Percentiles rank a stretch among this genome's conserved stretches.
Conservation (phyloP, 371 early-diverging fungal species). For the Dichotomocladium elegans region DNA sequence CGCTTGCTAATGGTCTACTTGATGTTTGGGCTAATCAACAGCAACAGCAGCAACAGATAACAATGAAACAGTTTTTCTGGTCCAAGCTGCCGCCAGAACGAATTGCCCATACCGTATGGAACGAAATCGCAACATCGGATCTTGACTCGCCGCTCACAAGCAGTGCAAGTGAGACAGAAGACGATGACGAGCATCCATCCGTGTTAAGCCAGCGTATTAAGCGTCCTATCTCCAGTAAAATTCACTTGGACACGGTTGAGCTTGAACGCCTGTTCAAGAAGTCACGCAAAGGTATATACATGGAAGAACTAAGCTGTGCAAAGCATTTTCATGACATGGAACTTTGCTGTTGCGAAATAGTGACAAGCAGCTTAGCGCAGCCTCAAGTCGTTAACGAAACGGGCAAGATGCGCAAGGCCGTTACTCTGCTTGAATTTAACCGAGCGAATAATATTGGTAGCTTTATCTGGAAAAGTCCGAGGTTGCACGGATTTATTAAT, state of each 20-base stretch:
- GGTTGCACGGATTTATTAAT: no score
- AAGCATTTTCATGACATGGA: no score
- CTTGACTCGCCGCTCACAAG: conserved; percentile 20
- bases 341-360: no score
- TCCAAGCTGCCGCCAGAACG: conserved; percentile 53
- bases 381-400: no score
- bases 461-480: not conserved
- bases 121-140: conserved; percentile 39
- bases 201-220: not conserved
- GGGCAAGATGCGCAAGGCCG: conserved; percentile 23
- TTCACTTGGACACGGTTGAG: conserved; percentile 34
- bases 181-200: conserved; percentile 12
- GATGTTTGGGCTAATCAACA: not conserved
- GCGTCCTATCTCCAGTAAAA: not conserved
- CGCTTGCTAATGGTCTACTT: not conserved
- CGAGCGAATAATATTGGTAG: conserved; percentile 59
- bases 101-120: conserved; percentile 56
- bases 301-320: no score
- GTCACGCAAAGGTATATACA: conserved; percentile 1
- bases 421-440: conserved; percentile 60
- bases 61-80: conserved; percentile 58
- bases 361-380: no score
- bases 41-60: conserved; percentile 10
- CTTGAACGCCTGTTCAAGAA: conserved; percentile 40
- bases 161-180: conserved; percentile 18